Evolutionary conservation across 2,329 filamentous ascomycete species (phyloP), one percentile per base, ranked within the genome.

Genomic region (Simplicillium aogashimaense): DNA sequence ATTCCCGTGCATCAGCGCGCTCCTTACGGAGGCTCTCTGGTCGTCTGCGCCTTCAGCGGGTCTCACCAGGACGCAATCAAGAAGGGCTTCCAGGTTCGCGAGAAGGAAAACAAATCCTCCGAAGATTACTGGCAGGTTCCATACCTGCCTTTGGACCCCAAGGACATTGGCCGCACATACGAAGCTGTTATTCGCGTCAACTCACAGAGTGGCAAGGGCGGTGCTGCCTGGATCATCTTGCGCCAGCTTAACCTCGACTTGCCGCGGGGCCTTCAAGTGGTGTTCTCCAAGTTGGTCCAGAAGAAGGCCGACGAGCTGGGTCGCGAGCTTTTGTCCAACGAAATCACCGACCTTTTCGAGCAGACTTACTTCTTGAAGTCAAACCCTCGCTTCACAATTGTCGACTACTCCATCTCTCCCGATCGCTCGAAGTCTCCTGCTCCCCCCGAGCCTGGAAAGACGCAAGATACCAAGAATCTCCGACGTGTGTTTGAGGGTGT

Each of bases 151-250:
- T 75, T 97, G 52, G 90, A 97, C 55, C 90, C 90, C 5, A 74
- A 84, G 55, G 90, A 97, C 55, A 95, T 97, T 48, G 90, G 90
- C 38, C 81, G 90, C 43, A 95, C 82, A n/a, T 97, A 97, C 74
- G 89, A 97, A 65, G 90, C 90, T 43, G 84, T 97, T 57, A 97
- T 97, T 58, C 85, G 90, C 44, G 90, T 97, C 74, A 98, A 97
- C 70, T 94, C 86, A 14, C 90, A 97, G 61, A 86, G 80, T 52
- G 90, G 90, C 49, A 97, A 98, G 68, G 90, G 90, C 45, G 92
- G 92, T 52, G 82, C 86, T 44, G 89, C 90, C 38, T 97, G 86
- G 86, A 85, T 97, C 57, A 89, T 97, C 57, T 81, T 89, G 57
- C 82, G 84, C 51, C 83, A 87, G 54, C 78, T 97, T 46, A 78